Evolutionary conservation across 1,284 basidiomycete species (phyloP), one percentile per base, ranked within the genome.

Genomic region (Hymenochaete sp.): DNA sequence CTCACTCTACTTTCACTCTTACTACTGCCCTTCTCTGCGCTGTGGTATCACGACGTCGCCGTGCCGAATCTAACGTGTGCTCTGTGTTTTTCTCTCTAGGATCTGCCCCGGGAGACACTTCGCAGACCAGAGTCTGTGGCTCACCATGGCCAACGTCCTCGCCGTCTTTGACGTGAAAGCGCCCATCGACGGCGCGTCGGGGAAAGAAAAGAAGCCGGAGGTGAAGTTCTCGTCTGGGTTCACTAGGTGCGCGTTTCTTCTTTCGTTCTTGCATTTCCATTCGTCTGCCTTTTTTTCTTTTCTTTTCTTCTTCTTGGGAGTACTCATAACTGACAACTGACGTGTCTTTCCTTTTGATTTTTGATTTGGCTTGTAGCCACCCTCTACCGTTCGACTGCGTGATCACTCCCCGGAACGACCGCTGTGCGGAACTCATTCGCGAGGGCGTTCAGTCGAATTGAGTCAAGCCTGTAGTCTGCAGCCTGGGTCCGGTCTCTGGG

Each of bases 51-150:
- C n/a, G n/a, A n/a, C n/a, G n/a, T n/a, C n/a, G n/a, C n/a, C n/a
- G n/a, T n/a, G n/a, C n/a, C n/a, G n/a, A n/a, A n/a, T n/a, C n/a
- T n/a, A n/a, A n/a, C 29, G 16, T 16, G 25, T 25, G 11, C 4
- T n/a, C 4, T 4, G 2, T 16, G 35, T 16, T 24, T 26, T 25
- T 18, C n/a, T 18, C 21, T 32, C 32, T 38, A 42, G 44, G 13
- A 44, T 51, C 19, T 54, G 52, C 43, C 51, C 52, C 9, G 52
- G 52, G 7, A 22, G 43, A 5, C 32, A 45, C 33, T 49, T 52
- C 24, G 52, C 52, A 13, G 52, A 54, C 35, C 36, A 44, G 16
- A 47, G 40, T 14, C 29, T 52, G 2, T 54, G 48, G 49, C 31
- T 53, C n/a, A 39, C 49, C 9, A 47, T 53, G 21, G 49, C 49